phyloP scores from a whole-genome alignment of 2,329 filamentous ascomycete species.

The Aspergillus vadensis region DNA sequence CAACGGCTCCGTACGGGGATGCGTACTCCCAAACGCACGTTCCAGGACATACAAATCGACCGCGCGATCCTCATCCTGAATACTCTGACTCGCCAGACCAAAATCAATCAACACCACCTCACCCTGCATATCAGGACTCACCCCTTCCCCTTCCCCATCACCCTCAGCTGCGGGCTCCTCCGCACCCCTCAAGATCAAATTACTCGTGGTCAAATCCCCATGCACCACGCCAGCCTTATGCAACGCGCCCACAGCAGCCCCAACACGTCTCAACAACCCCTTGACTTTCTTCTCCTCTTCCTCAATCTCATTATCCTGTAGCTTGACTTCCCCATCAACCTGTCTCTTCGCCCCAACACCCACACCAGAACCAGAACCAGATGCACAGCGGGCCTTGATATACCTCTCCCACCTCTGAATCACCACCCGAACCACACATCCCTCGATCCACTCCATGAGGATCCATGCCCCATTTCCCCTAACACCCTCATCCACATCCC shows the following conservation, averaged over 20 bases:
- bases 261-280: constrained; percentile 70
- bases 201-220: constrained; percentile 95
- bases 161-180: constrained; percentile 13
- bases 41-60: constrained; percentile 97
- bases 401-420: constrained; percentile 69
- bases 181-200: constrained; percentile 75
- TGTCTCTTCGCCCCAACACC: no score
- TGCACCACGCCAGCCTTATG: constrained; percentile 87
- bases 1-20: constrained; percentile 78
- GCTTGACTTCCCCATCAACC: constrained; percentile 35
- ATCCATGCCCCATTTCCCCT: constrained; percentile 73
- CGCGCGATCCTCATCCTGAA: constrained; percentile 86
- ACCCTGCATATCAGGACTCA: constrained; percentile 54
- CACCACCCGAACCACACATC: constrained; percentile 67
- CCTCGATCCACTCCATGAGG: constrained; percentile 82
- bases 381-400: constrained; percentile 30
- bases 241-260: constrained; percentile 69
- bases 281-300: constrained; percentile 56
- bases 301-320: constrained; percentile 12
- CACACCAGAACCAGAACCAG: no score
- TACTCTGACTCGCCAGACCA: constrained; percentile 78
- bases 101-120: constrained; percentile 93
- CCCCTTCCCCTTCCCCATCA: constrained; percentile 22
- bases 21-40: constrained; percentile 90
- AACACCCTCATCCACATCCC: constrained; percentile 55